A percentile compares a stretch with the other conserved stretches of the same genome.
Evolutionary conservation across 169 alveolate species (phyloP).

Genomic region (Cyclospora cayetanensis): DNA sequence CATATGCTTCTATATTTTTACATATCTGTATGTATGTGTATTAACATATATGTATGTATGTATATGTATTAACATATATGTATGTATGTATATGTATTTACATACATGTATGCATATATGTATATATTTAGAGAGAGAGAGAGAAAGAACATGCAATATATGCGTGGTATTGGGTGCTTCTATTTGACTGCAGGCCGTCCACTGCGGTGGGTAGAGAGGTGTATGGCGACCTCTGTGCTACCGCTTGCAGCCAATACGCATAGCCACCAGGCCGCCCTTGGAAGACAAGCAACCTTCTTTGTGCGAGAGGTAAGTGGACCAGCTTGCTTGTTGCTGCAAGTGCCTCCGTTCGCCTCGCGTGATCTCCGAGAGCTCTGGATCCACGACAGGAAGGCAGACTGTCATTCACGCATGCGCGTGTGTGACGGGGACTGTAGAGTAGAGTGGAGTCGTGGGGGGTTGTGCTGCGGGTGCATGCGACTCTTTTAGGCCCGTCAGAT

Average conservation of each 20-base stretch:
- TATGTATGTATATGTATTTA: too few species aligned
- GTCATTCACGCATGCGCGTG: not conserved
- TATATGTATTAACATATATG: too few species aligned
- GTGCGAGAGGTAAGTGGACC: constrained; percentile 49
- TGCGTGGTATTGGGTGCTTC: too few species aligned
- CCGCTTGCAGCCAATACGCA: constrained; percentile 78
- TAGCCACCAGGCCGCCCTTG: constrained; percentile 73
- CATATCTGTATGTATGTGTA: too few species aligned
- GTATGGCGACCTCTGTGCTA: constrained; percentile 18
- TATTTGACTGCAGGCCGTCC: constrained; percentile 64
- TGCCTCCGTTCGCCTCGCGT: not conserved
- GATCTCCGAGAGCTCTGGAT: not conserved
- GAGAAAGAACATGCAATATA: too few species aligned
- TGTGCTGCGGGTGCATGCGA: not conserved
- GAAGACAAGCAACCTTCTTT: constrained; percentile 70
- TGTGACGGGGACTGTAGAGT: not conserved
- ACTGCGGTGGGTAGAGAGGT: constrained; percentile 64
- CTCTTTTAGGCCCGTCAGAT: constrained; percentile 68
- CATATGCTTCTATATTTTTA: too few species aligned
- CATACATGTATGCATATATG: too few species aligned
- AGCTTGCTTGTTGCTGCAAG: not conserved
- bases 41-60: too few species aligned
- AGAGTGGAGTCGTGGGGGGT: not conserved
- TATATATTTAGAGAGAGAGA: too few species aligned
- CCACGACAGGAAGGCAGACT: not conserved